Evolutionary conservation across 1,139 yeast genomes (phyloP), one percentile per base, ranked within the genome.

Genomic region (Kodamaea suecica): DNA sequence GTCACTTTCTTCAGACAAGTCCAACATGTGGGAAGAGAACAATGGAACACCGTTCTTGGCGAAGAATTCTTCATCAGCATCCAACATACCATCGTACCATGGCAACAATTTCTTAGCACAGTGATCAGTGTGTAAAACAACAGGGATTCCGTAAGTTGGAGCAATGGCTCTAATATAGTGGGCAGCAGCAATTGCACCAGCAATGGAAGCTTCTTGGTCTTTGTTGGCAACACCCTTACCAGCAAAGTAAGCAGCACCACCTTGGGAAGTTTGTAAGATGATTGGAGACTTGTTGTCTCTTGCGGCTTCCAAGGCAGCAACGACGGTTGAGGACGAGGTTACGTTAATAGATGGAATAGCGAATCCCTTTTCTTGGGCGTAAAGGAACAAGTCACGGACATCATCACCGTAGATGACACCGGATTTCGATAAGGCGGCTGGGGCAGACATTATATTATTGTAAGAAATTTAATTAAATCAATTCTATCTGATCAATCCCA

Each of bases 371-470:
- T 79, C 80, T 72, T 86, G 96, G 46, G 97, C 96, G 70, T 90
- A 87, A 68, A 84, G 83, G 72, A 90, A 92, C 62, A 92, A 80
- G 54, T 80, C 79, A 61, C 84, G 83, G 59, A 94, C 98, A 61
- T 92, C 98, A 59, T 90, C 97, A 61, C 99, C 99, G 73, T 85
- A 94, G 69, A 92, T 87, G 70, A 92, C 99, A 78, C 99, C 99
- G 63, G 92, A 61, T 74, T 92, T 88, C 61, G 78, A 71, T 60
- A 90, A 78, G 65, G 88, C 87, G 59, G 80, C 86, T 45, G 60
- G 56, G 45, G 60, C 66, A 45, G 71, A 61, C 76, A 70, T 67
- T 37, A 38, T 59, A 29, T 23, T 25, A n/a, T 25, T 6, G 21
- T n/a, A n/a, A n/a, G n/a, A n/a, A n/a, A n/a, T n/a, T n/a, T n/a